Evolutionary conservation across 2,329 filamentous ascomycete species (phyloP).

Genomic region (Neofusicoccum sp.): DNA sequence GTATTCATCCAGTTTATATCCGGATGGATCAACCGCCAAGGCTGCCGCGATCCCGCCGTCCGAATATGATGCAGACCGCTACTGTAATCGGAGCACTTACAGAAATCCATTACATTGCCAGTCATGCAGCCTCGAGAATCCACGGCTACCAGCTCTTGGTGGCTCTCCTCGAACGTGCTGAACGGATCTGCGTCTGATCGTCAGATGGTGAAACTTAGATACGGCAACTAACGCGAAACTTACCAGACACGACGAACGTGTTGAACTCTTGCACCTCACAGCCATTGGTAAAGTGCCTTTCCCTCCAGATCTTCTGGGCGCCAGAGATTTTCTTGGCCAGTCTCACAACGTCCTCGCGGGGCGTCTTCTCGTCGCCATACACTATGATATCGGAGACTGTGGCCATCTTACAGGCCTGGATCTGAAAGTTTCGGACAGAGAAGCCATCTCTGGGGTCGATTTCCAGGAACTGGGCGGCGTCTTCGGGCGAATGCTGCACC

Average conservation of each 20-base stretch:
- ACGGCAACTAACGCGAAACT: conserved; percentile 30
- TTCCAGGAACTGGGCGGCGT: conserved; percentile 67
- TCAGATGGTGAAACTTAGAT: conserved; percentile 27
- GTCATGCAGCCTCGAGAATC: conserved; percentile 70
- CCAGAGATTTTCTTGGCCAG: conserved; percentile 63
- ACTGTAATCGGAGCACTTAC: conserved; percentile 38
- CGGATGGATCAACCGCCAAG: not conserved
- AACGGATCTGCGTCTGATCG: conserved; percentile 57
- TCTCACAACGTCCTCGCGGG: conserved; percentile 64
- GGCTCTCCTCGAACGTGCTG: conserved; percentile 65
- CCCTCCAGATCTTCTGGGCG: conserved; percentile 74
- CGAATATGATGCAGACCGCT: not conserved
- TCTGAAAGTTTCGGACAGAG: conserved; percentile 95
- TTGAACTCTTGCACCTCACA: conserved; percentile 67
- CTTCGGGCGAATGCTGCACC: conserved; percentile 39
- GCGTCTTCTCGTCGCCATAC: conserved; percentile 71
- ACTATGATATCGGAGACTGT: conserved; percentile 88
- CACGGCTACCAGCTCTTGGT: conserved; percentile 71
- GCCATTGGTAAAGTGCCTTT: conserved; percentile 57
- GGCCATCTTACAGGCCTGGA: conserved; percentile 85
- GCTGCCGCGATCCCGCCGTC: not conserved
- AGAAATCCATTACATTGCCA: conserved; percentile 81
- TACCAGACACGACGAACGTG: conserved; percentile 72
- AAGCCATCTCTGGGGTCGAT: conserved; percentile 87
- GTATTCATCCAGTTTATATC: not conserved